Base-by-base conservation (phyloP, 2,329 filamentous ascomycete genomes). In the Pezicula radicicola region DNA sequence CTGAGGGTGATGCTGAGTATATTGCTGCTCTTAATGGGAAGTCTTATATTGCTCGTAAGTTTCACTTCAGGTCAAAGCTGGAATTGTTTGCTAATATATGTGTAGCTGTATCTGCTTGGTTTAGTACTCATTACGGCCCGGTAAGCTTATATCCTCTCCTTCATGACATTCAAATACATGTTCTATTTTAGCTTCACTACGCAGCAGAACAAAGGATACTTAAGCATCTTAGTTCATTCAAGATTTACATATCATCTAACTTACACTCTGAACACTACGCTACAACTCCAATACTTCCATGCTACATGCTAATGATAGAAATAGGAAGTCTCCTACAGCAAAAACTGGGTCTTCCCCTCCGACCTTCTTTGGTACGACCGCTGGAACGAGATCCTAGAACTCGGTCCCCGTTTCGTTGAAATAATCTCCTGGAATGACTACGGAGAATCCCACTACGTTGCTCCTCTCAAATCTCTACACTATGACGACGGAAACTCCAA, bases 341-440 rank as follows among this genome's bases (percentile, higher is more conserved):
- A 86, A 69, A 82, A 83, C 61, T 85, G 81, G 80, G 67, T 83
- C 10, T 85, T 78, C 70, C 72, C 73, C 8, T 77, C 78, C n/a
- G 81, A 84, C 54, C 69, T 75, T 42, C 66, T 85, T 13, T 85
- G 81, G 80, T 75, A 72, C 55, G 70, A 79, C 44, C 76, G 81
- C 4, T 84, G 81, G 81, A 66, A 72, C 27, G 67, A 77, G 48
- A 68, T 74, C 1, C 56, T 75, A 18, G 57, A 68, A 4, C 25
- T 78, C 1, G 57, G 71, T 28, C 75, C 78, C 0, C 67, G 72
- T 30, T 74, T 72, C 19, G 68, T 80, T 6, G 69, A 60, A 56
- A 71, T 74, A 53, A 58, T 75, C 16, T 73, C 74, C 10, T 72
- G 61, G 30, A 33, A 33, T 13, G 30, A 33, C 30, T 33, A 33